Base-by-base conservation (phyloP, 192 early-diverging fungal genomes). In the Lunasporangiospora selenospora region DNA sequence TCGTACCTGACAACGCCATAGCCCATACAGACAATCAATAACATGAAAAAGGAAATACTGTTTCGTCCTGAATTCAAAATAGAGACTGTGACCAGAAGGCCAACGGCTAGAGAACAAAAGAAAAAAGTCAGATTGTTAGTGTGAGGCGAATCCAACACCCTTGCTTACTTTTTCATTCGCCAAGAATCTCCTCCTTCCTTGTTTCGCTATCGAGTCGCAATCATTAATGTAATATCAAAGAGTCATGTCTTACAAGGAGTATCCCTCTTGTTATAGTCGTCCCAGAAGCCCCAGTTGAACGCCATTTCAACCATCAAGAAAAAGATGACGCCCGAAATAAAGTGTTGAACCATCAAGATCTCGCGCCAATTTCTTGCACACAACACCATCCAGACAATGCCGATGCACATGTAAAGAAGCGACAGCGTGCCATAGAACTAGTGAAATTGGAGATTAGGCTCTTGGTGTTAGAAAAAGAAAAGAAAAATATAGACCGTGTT, bases 11-110 rank as follows among this genome's bases (percentile, higher is more conserved):
- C 94, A 19, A 99, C 96, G 41, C 97, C 95, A 75, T 96, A 99
- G 24, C 97, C 97, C 63, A 99, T 88, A 6, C 92, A 87, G 8
- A 97, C 95, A 43, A 99, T 93, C 40, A 99, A 81, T 1, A 99
- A 83, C 89, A 99, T 95, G 60, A 98, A 98, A 66, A 99, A 93
- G 3, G 97, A 97, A 39, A 98, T 75, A 53, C 91, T 93, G 76
- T 94, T 96, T 55, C 97, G 80, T 9, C 88, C 95, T 7, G 95
- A 89, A 69, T 94, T 95, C 18, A 98, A 70, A 43, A 95, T 58
- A 6, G 92, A 89, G 8, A 91, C 90, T 4, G 93, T 48, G 3
- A 89, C 84, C 10, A 95, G 78, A 49, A 95, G 83, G 19, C 83
- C 82, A 38, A 80, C 76, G 37, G 83, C 67, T 77, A 79, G 23